phyloP scores from a whole-genome alignment of 345 rosid genomes.

The Triadica sebifera region DNA sequence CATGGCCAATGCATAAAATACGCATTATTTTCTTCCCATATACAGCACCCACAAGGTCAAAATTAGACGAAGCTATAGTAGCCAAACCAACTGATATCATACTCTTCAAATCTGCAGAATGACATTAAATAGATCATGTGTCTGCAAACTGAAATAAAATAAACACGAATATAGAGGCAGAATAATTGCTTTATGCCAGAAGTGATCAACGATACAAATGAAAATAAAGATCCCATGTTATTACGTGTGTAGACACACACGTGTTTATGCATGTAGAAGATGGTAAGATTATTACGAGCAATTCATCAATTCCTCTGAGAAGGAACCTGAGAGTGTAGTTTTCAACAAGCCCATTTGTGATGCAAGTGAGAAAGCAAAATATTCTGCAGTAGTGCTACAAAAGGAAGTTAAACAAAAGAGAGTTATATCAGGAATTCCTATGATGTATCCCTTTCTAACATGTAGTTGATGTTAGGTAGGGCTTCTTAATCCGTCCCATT shows the following conservation, averaged over 20 bases:
- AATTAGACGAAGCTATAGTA: conserved; percentile 55
- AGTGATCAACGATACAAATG: neutral
- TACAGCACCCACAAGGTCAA: conserved; percentile 50
- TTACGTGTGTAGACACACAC: neutral
- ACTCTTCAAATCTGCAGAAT: conserved; percentile 70
- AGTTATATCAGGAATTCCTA: neutral
- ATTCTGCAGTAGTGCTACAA: neutral
- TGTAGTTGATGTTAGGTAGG: neutral
- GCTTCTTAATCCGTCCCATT: neutral
- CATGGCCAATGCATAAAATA: conserved; percentile 84
- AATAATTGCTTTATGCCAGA: neutral
- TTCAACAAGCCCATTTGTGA: neutral
- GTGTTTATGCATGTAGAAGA: neutral
- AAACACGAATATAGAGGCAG: neutral
- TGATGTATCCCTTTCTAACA: neutral
- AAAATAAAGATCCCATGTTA: neutral
- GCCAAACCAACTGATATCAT: conserved; percentile 80
- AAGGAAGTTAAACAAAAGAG: neutral
- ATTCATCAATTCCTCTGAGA: neutral
- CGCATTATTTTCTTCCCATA: conserved; percentile 58
- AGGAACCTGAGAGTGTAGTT: neutral
- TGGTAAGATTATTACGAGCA: neutral
- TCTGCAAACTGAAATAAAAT: neutral
- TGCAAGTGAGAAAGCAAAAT: neutral
- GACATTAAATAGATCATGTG: neutral